Evolutionary conservation across 1,284 basidiomycete genomes (phyloP).

Genomic region (Moniliophthora roreri): DNA sequence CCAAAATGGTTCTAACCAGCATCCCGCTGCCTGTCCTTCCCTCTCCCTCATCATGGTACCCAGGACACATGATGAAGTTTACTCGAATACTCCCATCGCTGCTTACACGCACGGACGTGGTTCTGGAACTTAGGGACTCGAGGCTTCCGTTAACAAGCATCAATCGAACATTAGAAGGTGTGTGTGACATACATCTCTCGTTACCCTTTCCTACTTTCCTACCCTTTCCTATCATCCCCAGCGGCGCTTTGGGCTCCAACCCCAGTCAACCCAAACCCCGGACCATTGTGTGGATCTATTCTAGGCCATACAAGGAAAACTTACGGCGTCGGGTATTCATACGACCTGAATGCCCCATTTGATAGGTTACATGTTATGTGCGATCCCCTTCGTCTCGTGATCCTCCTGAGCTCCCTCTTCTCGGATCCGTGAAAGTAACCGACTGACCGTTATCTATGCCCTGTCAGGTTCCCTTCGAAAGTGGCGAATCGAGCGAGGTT

Average conservation of each 20-base stretch:
- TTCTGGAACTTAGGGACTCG: slow-evolving; percentile 93
- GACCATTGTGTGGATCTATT: background rate
- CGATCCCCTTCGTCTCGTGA: background rate
- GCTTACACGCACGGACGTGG: slow-evolving; percentile 83
- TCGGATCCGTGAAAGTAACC: background rate
- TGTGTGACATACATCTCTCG: slow-evolving; percentile 24
- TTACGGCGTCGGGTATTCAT: background rate
- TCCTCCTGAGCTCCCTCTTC: background rate
- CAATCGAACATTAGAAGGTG: slow-evolving; percentile 86
- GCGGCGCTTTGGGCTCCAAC: background rate
- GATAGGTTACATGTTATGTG: background rate
- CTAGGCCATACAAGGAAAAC: background rate
- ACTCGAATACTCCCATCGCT: slow-evolving; percentile 75
- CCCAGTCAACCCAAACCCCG: background rate
- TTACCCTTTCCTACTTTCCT: slow-evolving; percentile 2
- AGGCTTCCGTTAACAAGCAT: slow-evolving; percentile 92
- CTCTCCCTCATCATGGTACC: slow-evolving; percentile 91
- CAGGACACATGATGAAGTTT: slow-evolving; percentile 95
- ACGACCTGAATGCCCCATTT: background rate
- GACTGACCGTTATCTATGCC: slow-evolving; percentile 15
- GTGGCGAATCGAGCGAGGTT: slow-evolving; percentile 64
- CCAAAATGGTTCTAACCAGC: slow-evolving; percentile 31
- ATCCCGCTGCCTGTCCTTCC: slow-evolving; percentile 61
- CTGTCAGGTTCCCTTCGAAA: slow-evolving; percentile 55
- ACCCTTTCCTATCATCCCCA: background rate